A percentile compares a stretch with the other conserved stretches of the same genome.
These are phyloP conservation scores for Ramularia endophylla DNA, from an alignment of 2,329 filamentous ascomycete genomes.

Conservation along the genomic window DNA sequence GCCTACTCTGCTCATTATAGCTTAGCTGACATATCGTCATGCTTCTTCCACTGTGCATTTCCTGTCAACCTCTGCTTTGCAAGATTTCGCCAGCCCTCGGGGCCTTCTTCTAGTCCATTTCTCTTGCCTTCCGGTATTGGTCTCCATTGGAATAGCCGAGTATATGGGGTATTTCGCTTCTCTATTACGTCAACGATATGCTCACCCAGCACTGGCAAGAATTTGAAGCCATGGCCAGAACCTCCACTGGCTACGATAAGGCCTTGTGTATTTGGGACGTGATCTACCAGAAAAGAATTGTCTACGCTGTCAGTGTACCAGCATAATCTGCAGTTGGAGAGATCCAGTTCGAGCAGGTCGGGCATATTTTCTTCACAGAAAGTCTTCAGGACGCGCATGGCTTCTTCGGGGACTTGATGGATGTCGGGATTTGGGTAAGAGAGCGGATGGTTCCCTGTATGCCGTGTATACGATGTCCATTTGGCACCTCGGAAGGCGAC, in stretches of 20 bases:
- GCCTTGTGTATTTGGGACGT: slow-evolving; percentile 14
- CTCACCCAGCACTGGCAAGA: slow-evolving; percentile 26
- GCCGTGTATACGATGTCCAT: slow-evolving; percentile 20
- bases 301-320: slow-evolving; percentile 47
- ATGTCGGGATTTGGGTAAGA: slow-evolving; percentile 19
- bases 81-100: slow-evolving; percentile 23
- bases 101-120: slow-evolving; percentile 27
- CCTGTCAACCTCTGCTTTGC: slow-evolving; percentile 24
- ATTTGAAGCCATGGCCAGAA: slow-evolving; percentile 31
- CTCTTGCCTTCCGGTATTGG: slow-evolving; percentile 16
- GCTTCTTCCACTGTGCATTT: slow-evolving; percentile 17
- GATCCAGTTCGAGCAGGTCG: slow-evolving; percentile 29
- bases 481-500: slow-evolving; percentile 25
- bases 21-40: background rate
- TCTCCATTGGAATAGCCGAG: slow-evolving; percentile 22
- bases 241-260: slow-evolving; percentile 29
- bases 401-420: slow-evolving; percentile 19
- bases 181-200: slow-evolving; percentile 25
- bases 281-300: slow-evolving; percentile 25
- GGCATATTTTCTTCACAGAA: slow-evolving; percentile 40
- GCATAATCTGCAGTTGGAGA: slow-evolving; percentile 42
- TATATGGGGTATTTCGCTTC: slow-evolving; percentile 18
- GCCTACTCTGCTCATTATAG: background rate
- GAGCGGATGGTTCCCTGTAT: slow-evolving; percentile 1
- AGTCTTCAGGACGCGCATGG: slow-evolving; percentile 19